Percentiles rank a stretch among this genome's conserved stretches.
phyloP scores from a whole-genome alignment of 2,329 filamentous ascomycete genomes.

The Fusarium globosum region DNA sequence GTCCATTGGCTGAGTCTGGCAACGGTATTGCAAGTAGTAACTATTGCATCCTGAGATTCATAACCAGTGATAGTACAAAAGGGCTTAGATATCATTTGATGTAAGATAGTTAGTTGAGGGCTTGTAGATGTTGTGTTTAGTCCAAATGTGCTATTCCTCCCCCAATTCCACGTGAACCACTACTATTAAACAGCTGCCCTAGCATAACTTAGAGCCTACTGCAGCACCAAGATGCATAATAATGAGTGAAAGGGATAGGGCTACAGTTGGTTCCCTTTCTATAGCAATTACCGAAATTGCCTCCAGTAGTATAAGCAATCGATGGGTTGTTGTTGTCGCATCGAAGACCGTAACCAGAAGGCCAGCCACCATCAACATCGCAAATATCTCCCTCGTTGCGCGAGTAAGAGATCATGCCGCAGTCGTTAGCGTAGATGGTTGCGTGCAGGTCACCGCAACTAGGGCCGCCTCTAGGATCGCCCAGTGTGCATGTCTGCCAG shows the following conservation, averaged over 20 bases:
- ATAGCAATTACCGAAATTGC: neutral
- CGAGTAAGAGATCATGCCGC: neutral
- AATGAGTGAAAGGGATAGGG: neutral
- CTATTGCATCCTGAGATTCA: rapidly evolving
- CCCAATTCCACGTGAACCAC: rapidly evolving
- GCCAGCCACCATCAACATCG: neutral
- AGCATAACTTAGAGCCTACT: neutral
- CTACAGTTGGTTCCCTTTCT: neutral
- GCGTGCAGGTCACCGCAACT: neutral
- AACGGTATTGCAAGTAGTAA: neutral
- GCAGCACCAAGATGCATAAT: neutral
- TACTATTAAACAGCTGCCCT: rapidly evolving
- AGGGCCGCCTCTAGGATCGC: neutral
- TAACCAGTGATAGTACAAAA: neutral
- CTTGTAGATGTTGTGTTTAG: neutral
- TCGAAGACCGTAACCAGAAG: neutral
- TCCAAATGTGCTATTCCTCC: neutral
- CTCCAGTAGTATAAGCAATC: neutral
- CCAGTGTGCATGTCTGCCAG: neutral
- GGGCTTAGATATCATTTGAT: rapidly evolving
- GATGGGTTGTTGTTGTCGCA: neutral
- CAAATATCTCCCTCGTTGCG: neutral
- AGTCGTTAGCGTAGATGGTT: neutral
- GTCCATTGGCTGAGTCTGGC: neutral
- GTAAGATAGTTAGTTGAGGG: too few relatives aligned